Base-by-base conservation (phyloP, 805 yeast species). In the Sugiyamaella valdiviana region DNA sequence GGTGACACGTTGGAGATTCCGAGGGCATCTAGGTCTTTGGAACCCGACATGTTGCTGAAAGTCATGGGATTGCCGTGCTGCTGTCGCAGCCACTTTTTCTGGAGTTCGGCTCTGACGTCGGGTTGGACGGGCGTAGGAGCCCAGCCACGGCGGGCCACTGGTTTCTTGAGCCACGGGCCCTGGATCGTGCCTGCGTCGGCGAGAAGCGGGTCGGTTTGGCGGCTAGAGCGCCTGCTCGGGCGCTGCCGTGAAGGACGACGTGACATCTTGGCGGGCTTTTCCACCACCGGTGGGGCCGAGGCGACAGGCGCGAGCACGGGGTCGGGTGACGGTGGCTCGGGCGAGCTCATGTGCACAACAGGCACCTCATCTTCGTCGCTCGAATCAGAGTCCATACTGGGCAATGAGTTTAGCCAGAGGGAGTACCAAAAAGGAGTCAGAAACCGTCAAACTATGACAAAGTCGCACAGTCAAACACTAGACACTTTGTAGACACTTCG, bases 301-400 rank as follows among this genome's bases (percentile, higher is more conserved):
- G n/a, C n/a, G n/a, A n/a, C n/a, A n/a, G n/a, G n/a, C n/a, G n/a
- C n/a, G n/a, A 24, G 44, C 21, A 20, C n/a, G 12, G 4, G 29
- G 26, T 29, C 15, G 38, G 19, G 44, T 5, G 19, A 20, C 20
- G 29, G 29, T 3, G 19, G 23, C 14, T 26, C 21, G 14, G 36
- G 39, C 3, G 37, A 32, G 15, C 46, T 43, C 41, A 46, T 19
- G 12, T 39, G 50, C 26, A 46, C 45, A 5, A 42, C 50, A 16
- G 50, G 50, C 22, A 46, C 50, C 21, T 46, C 50, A 23, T 41
- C 45, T 6, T 36, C 50, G 26, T 46, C 44, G 14, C 32, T 26
- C 32, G 39, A 24, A 17, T 43, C 46, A 6, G 40, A 32, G n/a
- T 26, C 14, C 32, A 26, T 26, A 2, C n/a, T 4, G 10, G 32